Conservation (phyloP, 495 filamentous ascomycete species). For the Penicillium goetzii region DNA sequence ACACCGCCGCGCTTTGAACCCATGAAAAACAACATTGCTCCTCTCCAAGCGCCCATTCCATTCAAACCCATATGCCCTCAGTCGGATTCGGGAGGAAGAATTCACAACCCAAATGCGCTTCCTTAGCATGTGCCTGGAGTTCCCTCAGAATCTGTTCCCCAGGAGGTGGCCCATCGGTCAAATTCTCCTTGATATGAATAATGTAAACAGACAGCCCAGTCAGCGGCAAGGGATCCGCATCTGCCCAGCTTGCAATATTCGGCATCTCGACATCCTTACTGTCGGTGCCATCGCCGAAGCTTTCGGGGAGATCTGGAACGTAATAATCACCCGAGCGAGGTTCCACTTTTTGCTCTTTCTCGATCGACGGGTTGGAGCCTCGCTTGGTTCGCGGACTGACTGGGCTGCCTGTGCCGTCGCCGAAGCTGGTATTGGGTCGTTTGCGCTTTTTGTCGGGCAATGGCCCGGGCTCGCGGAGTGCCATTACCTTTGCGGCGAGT, state of each 20-base stretch:
- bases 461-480: slow-evolving; percentile 22
- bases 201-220: slow-evolving; percentile 66
- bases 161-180: slow-evolving; percentile 65
- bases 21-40: not conserved
- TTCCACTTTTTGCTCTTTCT: slow-evolving; percentile 12
- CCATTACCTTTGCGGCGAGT: slow-evolving; percentile 67
- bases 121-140: slow-evolving; percentile 61
- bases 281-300: slow-evolving; percentile 15
- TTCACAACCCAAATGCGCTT: slow-evolving; percentile 70
- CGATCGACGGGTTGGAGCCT: slow-evolving; percentile 6
- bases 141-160: slow-evolving; percentile 69
- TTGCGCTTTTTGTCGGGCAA: slow-evolving; percentile 38
- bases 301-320: slow-evolving; percentile 16
- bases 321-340: slow-evolving; percentile 14
- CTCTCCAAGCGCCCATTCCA: not conserved
- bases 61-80: slow-evolving; percentile 45
- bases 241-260: slow-evolving; percentile 28
- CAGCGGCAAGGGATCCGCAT: slow-evolving; percentile 44
- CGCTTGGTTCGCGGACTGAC: slow-evolving; percentile 38
- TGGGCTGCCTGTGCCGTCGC: slow-evolving; percentile 7
- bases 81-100: slow-evolving; percentile 71
- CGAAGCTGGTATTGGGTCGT: slow-evolving; percentile 18
- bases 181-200: slow-evolving; percentile 81
- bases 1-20: not conserved
- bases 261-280: slow-evolving; percentile 20